phyloP scores from a whole-genome alignment of 768 basidiomycete genomes.

The Multifurca ochricompacta region DNA sequence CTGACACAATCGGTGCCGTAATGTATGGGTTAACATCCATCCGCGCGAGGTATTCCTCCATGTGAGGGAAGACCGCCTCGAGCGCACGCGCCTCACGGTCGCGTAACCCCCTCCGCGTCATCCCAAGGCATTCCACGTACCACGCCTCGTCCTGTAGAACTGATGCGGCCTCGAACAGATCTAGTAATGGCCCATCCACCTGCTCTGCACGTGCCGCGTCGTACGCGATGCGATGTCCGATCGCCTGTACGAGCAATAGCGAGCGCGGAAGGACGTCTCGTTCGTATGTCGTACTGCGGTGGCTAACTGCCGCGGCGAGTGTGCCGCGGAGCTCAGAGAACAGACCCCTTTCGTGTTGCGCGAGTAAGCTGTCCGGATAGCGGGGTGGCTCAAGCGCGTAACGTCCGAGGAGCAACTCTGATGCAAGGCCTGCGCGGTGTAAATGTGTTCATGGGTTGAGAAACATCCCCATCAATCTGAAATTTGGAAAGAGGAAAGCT shows the following conservation, averaged over 20 bases:
- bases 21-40: constrained; percentile 16
- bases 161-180: constrained; percentile 47
- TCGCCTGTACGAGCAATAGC: constrained; percentile 45
- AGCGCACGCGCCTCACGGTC: constrained; percentile 22
- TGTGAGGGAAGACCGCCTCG: constrained; percentile 22
- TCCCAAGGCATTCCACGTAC: constrained; percentile 46
- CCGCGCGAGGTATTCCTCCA: constrained; percentile 18
- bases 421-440: constrained; percentile 40
- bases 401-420: constrained; percentile 50
- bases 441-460: background rate
- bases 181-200: constrained; percentile 42
- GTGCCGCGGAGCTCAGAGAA: constrained; percentile 24
- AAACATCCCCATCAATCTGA: constrained; percentile 22
- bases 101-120: constrained; percentile 41
- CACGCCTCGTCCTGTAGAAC: constrained; percentile 50
- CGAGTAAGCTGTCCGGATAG: constrained; percentile 41
- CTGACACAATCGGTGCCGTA: constrained; percentile 20
- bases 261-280: constrained; percentile 50
- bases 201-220: constrained; percentile 40
- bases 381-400: constrained; percentile 42
- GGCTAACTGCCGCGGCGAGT: constrained; percentile 21
- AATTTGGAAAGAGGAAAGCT: constrained; percentile 25
- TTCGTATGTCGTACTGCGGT: constrained; percentile 47
- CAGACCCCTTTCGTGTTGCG: constrained; percentile 37
- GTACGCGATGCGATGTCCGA: constrained; percentile 57